Conservation (phyloP, 768 basidiomycete species). For the Termitomyces sp. region DNA sequence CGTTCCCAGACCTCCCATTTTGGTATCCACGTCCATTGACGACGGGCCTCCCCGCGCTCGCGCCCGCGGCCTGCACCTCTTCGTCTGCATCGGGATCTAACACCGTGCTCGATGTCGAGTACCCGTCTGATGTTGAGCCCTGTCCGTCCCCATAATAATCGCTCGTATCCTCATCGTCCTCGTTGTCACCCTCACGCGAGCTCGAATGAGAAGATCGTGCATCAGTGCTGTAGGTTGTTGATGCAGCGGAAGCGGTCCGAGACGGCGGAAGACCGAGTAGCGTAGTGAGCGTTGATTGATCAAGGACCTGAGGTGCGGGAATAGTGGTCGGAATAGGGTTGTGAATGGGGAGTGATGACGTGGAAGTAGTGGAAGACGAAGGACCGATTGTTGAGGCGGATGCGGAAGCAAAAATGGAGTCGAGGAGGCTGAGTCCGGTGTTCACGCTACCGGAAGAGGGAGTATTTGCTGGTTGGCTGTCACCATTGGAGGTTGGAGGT, state of each 20-base stretch:
- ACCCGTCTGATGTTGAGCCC: conserved; percentile 28
- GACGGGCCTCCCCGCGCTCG: conserved; percentile 27
- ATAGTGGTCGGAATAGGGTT: conserved; percentile 52
- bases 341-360: conserved; percentile 28
- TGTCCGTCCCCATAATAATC: conserved; percentile 18
- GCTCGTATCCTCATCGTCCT: conserved; percentile 32
- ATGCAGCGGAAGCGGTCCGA: conserved; percentile 35
- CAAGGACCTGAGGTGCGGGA: conserved; percentile 58
- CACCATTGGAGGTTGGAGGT: conserved; percentile 2
- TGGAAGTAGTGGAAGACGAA: conserved; percentile 10
- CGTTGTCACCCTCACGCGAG: conserved; percentile 56
- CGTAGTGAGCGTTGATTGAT: conserved; percentile 62
- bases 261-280: conserved; percentile 52
- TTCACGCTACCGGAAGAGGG: conserved; percentile 19
- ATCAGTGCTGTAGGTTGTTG: conserved; percentile 23
- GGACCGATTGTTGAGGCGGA: conserved; percentile 6
- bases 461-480: conserved; percentile 4
- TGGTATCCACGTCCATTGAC: conserved; percentile 3
- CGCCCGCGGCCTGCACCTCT: conserved; percentile 22
- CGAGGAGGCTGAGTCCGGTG: conserved; percentile 55
- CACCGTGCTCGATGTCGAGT: conserved; percentile 36
- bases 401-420: conserved; percentile 74
- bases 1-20: conserved; percentile 3
- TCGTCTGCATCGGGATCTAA: conserved; percentile 29
- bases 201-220: conserved; percentile 31